Evolutionary conservation across 1,139 yeast genomes (phyloP).

Genomic region (Debaryomyces coudertii): DNA sequence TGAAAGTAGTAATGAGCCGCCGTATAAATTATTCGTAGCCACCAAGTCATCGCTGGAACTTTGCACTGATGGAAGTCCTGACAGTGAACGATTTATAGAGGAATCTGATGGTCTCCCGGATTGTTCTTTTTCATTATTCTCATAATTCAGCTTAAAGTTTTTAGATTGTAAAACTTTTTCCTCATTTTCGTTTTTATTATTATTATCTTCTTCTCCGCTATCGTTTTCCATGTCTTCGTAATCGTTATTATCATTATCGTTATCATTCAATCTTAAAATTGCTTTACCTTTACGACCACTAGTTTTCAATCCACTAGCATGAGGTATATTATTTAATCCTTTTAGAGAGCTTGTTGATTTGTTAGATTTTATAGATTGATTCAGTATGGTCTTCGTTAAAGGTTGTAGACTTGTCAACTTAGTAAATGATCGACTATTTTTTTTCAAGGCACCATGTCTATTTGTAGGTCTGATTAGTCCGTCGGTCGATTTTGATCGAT

Average conservation of each 20-base stretch:
- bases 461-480: slow-evolving; percentile 33
- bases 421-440: slow-evolving; percentile 39
- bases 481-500: slow-evolving; percentile 49
- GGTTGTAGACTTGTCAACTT: slow-evolving; percentile 41
- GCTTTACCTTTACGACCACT: slow-evolving; percentile 47
- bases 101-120: neutral
- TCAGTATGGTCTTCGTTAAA: slow-evolving; percentile 41
- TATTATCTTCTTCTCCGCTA: slow-evolving; percentile 8
- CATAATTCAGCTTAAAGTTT: neutral
- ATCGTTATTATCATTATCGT: slow-evolving; percentile 31
- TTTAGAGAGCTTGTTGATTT: slow-evolving; percentile 42
- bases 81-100: neutral
- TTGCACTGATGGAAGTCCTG: slow-evolving; percentile 14
- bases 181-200: neutral
- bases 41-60: slow-evolving; percentile 36
- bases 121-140: neutral
- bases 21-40: slow-evolving; percentile 38
- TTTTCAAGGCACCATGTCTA: slow-evolving; percentile 29
- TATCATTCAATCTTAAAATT: slow-evolving; percentile 42
- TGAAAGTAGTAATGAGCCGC: slow-evolving; percentile 47
- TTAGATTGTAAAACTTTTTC: neutral
- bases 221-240: slow-evolving; percentile 31
- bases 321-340: slow-evolving; percentile 25
- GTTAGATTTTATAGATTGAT: slow-evolving; percentile 33
- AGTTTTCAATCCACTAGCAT: slow-evolving; percentile 37